These are phyloP conservation scores for Arthrobotrys sinensis DNA, from an alignment of 2,329 filamentous ascomycete genomes.

Conservation along the genomic window DNA sequence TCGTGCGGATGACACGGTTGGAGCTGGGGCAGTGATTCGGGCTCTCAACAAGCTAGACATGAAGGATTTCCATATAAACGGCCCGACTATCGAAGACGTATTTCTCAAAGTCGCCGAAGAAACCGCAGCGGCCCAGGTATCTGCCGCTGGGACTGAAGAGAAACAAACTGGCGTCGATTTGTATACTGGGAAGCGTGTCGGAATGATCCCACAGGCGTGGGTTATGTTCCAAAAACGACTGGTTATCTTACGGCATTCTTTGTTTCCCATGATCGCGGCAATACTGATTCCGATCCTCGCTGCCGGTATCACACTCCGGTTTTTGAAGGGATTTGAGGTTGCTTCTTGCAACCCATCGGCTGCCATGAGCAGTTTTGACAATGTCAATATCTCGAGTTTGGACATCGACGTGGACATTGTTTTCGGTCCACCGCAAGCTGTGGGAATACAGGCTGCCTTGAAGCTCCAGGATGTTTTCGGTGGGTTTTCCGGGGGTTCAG, in stretches of 20 bases:
- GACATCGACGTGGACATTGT: constrained; percentile 53
- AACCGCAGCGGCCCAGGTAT: constrained; percentile 67
- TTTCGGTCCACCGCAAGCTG: constrained; percentile 41
- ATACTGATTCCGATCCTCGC: constrained; percentile 84
- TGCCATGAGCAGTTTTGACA: constrained; percentile 64
- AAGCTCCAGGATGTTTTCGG: constrained; percentile 47
- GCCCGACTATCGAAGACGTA: constrained; percentile 92
- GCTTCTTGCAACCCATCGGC: constrained; percentile 72
- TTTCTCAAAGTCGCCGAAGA: constrained; percentile 90
- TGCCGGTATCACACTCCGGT: constrained; percentile 83
- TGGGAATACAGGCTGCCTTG: constrained; percentile 38
- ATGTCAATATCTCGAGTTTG: constrained; percentile 52
- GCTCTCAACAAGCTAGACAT: constrained; percentile 78
- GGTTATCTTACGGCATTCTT: constrained; percentile 83
- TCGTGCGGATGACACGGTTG: constrained; percentile 77
- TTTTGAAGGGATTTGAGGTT: constrained; percentile 75
- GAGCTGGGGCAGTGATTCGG: constrained; percentile 80
- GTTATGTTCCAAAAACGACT: constrained; percentile 84
- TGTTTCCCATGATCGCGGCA: constrained; percentile 81
- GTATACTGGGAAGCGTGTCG: constrained; percentile 78
- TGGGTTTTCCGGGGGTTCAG: constrained; percentile 29
- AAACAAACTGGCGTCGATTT: constrained; percentile 71
- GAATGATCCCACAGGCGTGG: constrained; percentile 78
- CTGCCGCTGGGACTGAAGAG: constrained; percentile 63
- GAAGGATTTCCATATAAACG: constrained; percentile 85